phyloP scores from a whole-genome alignment of 2,329 filamentous ascomycete genomes.

The Samsoniella hepiali region DNA sequence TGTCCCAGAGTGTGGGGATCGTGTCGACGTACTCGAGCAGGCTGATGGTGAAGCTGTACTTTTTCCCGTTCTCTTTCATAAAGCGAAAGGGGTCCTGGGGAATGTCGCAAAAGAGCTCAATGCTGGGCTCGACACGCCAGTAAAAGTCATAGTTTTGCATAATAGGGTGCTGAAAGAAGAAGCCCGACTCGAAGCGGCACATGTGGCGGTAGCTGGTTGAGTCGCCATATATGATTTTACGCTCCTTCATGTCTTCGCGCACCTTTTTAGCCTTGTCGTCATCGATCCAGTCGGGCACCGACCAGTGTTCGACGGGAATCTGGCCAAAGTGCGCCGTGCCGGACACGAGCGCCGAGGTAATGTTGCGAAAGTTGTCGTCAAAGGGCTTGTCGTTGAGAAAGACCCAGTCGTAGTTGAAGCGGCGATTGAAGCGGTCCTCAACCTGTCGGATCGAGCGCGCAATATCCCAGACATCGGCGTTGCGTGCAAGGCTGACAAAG shows the following conservation, averaged over 20 bases:
- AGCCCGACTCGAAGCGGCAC: conserved; percentile 98
- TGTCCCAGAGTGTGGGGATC: conserved; percentile 94
- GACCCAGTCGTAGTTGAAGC: conserved; percentile 98
- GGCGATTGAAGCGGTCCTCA: conserved; percentile 95
- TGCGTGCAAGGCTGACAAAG: conserved; percentile 92
- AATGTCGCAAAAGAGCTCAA: conserved; percentile 95
- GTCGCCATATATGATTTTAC: conserved; percentile 98
- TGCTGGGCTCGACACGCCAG: conserved; percentile 97
- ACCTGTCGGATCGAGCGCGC: conserved; percentile 92
- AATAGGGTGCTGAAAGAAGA: conserved; percentile 94
- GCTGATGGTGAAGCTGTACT: conserved; percentile 95
- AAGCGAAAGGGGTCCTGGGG: conserved; percentile 94
- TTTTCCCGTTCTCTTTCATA: conserved; percentile 95
- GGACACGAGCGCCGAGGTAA: conserved; percentile 85
- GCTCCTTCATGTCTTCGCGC: conserved; percentile 87
- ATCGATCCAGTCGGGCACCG: conserved; percentile 93
- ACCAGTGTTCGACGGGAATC: conserved; percentile 93
- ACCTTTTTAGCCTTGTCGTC: conserved; percentile 88
- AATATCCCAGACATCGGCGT: conserved; percentile 94
- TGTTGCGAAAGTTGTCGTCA: conserved; percentile 86
- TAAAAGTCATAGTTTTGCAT: conserved; percentile 99
- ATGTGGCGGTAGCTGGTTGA: conserved; percentile 97
- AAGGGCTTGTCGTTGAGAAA: conserved; percentile 97
- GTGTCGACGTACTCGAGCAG: conserved; percentile 96
- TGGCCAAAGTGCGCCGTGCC: conserved; percentile 87